Conservation (phyloP, 768 basidiomycete genomes). For the Russula vinacea region DNA sequence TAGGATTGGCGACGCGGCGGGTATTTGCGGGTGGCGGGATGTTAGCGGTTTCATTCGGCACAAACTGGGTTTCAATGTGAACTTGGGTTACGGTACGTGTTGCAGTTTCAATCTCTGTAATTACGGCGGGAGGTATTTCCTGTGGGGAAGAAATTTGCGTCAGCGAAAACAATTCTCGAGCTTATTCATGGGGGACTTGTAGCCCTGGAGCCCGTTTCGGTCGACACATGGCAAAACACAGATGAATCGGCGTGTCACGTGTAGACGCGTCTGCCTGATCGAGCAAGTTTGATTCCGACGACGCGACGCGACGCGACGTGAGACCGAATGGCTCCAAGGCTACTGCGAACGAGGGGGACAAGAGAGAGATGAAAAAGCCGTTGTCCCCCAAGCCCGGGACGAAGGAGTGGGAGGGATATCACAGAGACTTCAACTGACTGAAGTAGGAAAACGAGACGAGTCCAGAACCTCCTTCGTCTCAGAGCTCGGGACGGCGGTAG, state of each 20-base stretch:
- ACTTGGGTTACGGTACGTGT: slow-evolving; percentile 51
- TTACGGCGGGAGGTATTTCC: slow-evolving; percentile 42
- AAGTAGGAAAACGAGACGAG: slow-evolving; percentile 38
- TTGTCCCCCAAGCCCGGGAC: slow-evolving; percentile 89
- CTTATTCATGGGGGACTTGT: slow-evolving; percentile 30
- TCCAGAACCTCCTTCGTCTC: slow-evolving; percentile 80
- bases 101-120: slow-evolving; percentile 56
- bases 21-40: slow-evolving; percentile 77
- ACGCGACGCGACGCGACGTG: slow-evolving; percentile 25
- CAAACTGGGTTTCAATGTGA: slow-evolving; percentile 37
- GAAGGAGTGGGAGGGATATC: slow-evolving; percentile 70
- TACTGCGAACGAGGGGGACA: slow-evolving; percentile 69
- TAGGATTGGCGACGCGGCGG: slow-evolving; percentile 68
- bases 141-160: slow-evolving; percentile 32
- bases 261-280: slow-evolving; percentile 30
- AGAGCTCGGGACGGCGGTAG: slow-evolving; percentile 88
- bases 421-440: slow-evolving; percentile 67
- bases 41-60: slow-evolving; percentile 48
- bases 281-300: slow-evolving; percentile 34
- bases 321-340: slow-evolving; percentile 31
- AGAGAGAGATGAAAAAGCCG: slow-evolving; percentile 56
- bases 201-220: slow-evolving; percentile 26
- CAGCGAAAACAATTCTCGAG: slow-evolving; percentile 27
- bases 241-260: slow-evolving; percentile 28
- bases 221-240: slow-evolving; percentile 5